Percentiles rank a stretch among this genome's conserved stretches.
These are phyloP conservation scores for Acanthamoeba divionensis DNA, from an alignment of 208 protist genomes.

Conservation along the genomic window DNA sequence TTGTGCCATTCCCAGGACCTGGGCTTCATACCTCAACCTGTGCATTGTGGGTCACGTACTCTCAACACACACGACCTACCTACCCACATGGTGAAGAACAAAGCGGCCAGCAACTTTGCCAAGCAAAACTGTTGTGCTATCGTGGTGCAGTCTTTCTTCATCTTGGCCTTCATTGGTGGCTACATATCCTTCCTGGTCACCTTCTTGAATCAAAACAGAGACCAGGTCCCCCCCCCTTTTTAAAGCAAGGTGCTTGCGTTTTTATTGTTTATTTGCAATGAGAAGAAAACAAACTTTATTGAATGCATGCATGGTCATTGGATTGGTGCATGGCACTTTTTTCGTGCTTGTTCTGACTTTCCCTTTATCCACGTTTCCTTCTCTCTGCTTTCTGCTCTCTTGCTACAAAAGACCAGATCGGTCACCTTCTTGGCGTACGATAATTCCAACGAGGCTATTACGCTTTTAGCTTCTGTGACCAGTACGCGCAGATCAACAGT, in stretches of 20 bases:
- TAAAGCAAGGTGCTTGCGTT: no score
- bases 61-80: no score
- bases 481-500: not conserved
- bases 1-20: no score
- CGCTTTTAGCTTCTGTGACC: not conserved
- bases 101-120: not conserved
- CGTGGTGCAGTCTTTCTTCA: not conserved
- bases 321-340: no score
- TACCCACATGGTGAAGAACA: no score
- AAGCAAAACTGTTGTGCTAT: not conserved
- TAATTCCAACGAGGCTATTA: not conserved
- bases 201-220: not conserved
- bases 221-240: not conserved
- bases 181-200: not conserved
- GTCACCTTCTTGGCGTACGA: not conserved
- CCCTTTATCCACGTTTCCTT: no score
- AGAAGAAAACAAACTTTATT: no score
- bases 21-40: no score
- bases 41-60: no score
- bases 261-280: no score
- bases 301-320: no score
- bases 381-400: not conserved
- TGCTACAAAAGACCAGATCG: not conserved
- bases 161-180: constrained; percentile 13
- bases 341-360: no score